A percentile compares a stretch with the other conserved stretches of the same genome.
These are phyloP conservation scores for Dryas alaskensis DNA, from an alignment of 306 rosid genomes.

Conservation along the genomic window DNA sequence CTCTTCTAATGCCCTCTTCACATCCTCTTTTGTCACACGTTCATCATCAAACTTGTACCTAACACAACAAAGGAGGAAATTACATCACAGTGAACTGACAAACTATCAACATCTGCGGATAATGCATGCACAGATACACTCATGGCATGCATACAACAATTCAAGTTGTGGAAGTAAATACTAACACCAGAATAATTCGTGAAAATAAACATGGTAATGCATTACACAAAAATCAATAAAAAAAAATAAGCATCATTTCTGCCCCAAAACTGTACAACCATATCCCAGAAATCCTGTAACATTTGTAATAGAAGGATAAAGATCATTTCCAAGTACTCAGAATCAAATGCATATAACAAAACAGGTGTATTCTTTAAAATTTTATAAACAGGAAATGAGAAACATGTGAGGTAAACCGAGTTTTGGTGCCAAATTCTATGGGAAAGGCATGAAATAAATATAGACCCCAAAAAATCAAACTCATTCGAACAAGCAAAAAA, in stretches of 20 bases:
- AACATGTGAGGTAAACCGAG: no score
- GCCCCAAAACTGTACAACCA: not conserved
- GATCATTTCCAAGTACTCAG: not conserved
- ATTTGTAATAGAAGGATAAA: not conserved
- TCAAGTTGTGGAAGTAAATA: not conserved
- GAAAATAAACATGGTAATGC: not conserved
- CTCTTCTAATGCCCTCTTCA: constrained; percentile 85
- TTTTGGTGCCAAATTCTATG: not conserved
- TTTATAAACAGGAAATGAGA: not conserved
- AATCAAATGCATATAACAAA: not conserved
- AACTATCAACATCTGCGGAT: not conserved
- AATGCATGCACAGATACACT: constrained; percentile 6
- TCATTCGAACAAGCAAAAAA: not conserved
- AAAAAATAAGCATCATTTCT: not conserved
- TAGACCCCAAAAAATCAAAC: not conserved
- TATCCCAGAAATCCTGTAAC: not conserved
- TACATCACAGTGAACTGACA: not conserved
- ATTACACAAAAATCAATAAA: no score
- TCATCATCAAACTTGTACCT: constrained; percentile 96
- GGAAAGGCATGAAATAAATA: not conserved
- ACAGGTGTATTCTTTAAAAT: not conserved
- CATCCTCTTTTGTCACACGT: constrained; percentile 86
- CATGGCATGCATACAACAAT: not conserved
- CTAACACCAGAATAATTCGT: not conserved
- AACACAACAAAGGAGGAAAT: not conserved